A percentile compares a stretch with the other conserved stretches of the same genome.
phyloP scores from a whole-genome alignment of 2,329 filamentous ascomycete species.

The Talaromyces piceae region DNA sequence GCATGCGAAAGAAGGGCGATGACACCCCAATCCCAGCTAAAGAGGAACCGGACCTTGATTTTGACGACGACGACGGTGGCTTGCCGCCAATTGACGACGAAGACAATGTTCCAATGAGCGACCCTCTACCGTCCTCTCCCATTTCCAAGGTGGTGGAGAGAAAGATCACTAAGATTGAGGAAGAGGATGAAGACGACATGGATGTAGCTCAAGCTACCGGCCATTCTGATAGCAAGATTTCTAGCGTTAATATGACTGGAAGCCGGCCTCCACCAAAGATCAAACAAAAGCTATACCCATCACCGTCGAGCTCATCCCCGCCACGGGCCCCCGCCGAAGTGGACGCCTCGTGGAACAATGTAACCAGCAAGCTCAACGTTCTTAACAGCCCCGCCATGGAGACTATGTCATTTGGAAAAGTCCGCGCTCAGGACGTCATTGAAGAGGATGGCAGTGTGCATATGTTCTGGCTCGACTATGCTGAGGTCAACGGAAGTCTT shows the following conservation, averaged over 20 bases:
- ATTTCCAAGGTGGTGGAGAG: slow-evolving; percentile 69
- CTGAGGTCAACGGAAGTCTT: slow-evolving; percentile 80
- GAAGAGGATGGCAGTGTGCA: slow-evolving; percentile 85
- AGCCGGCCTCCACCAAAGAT: slow-evolving; percentile 67
- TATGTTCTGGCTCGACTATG: slow-evolving; percentile 97
- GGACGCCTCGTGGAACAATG: slow-evolving; percentile 81
- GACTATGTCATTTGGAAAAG: slow-evolving; percentile 62
- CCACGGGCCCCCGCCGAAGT: slow-evolving; percentile 54
- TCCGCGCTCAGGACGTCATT: slow-evolving; percentile 76
- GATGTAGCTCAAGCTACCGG: slow-evolving; percentile 73
- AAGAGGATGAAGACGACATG: slow-evolving; percentile 67
- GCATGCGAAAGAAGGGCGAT: slow-evolving; percentile 38
- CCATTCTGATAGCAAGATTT: slow-evolving; percentile 52
- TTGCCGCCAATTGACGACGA: slow-evolving; percentile 51
- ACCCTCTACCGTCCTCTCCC: slow-evolving; percentile 74
- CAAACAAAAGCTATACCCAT: slow-evolving; percentile 60
- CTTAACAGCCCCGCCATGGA: slow-evolving; percentile 65
- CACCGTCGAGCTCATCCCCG: slow-evolving; percentile 71
- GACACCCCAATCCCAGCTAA: slow-evolving; percentile 41
- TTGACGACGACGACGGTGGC: slow-evolving; percentile 47
- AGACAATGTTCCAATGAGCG: slow-evolving; percentile 75
- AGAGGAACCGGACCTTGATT: slow-evolving; percentile 26
- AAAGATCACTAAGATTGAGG: slow-evolving; percentile 64
- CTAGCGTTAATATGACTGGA: slow-evolving; percentile 78
- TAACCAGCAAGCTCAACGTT: slow-evolving; percentile 80